Evolutionary conservation across 2,329 filamentous ascomycete genomes (phyloP), one percentile per base, ranked within the genome.

Genomic region (Botrytis paeoniae): DNA sequence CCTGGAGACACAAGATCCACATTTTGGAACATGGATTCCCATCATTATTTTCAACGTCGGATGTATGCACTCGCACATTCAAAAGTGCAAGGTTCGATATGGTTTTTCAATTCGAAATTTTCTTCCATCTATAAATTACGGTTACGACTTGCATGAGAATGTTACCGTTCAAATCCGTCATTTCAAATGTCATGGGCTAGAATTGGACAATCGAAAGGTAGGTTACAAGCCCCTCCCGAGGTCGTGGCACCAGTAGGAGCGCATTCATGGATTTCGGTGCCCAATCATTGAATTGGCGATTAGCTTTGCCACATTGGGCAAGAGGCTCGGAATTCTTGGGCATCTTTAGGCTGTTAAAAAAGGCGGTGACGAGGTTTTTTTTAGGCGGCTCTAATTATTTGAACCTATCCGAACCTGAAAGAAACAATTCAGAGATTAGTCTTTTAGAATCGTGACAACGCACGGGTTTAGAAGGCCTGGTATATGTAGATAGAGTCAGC

Each of bases 191-290:
- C 65, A 69, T 69, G 65, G 48, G n/a, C 65, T 69, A 32, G 65
- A 66, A 54, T 48, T 69, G 65, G 65, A 69, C 65, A 69, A 57
- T 69, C 51, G 37, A 57, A 69, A 41, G 54, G 51, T 69, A 72
- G 51, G 35, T 43, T 72, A 54, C 39, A 59, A 60, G 63, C 70
- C 57, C 72, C 68, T 70, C 45, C 69, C 71, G 74, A 69, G 70
- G 57, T 76, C 73, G 73, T 77, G 76, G 76, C 76, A 75, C 70
- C 68, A 61, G 72, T 75, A 63, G 57, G 69, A 75, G 69, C 32
- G 71, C 64, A 43, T 37, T 74, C 57, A 48, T 69, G 60, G 39
- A 45, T 72, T 45, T 73, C 64, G 70, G 70, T 72, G 66, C 66
- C 74, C 70, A 75, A 76, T 74, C 65, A 73, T 54, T 63, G 45